Evolutionary conservation across 129 eudicot species (phyloP).

Genomic region (Kitagawia praeruptora): DNA sequence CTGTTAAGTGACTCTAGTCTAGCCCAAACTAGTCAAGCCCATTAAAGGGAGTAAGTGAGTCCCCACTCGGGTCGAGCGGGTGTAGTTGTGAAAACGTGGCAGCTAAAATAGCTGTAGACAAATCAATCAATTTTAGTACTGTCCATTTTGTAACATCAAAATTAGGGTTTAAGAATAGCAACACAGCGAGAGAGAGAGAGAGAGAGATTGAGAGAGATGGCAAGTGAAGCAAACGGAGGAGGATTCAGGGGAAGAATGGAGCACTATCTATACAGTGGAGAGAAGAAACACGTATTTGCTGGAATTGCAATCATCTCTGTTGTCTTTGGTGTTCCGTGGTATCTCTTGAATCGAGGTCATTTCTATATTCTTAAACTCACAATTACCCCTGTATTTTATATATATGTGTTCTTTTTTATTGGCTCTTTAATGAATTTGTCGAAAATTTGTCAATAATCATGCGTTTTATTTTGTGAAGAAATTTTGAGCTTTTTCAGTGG

Average conservation of each 20-base stretch:
- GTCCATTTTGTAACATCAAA: not conserved
- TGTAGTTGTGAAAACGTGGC: not conserved
- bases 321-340: slow-evolving; percentile 82
- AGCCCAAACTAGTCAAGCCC: not conserved
- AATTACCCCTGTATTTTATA: not conserved
- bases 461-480: not conserved
- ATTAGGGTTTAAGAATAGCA: slow-evolving; percentile 8
- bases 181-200: not conserved
- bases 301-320: slow-evolving; percentile 65
- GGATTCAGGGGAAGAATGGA: slow-evolving; percentile 75
- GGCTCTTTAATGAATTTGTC: not conserved
- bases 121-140: not conserved
- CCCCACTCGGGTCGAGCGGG: not conserved
- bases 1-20: too few species aligned
- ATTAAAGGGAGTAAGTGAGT: not conserved
- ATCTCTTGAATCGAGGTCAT: slow-evolving; percentile 75
- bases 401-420: not conserved
- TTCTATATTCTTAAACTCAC: not conserved
- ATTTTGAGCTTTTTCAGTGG: not conserved
- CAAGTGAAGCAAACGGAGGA: slow-evolving; percentile 40
- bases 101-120: not conserved
- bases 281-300: slow-evolving; percentile 78
- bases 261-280: slow-evolving; percentile 72
- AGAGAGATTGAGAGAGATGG: slow-evolving; percentile 26
- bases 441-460: not conserved